These are phyloP conservation scores for Metschnikowia colocasiae DNA, from an alignment of 805 yeast species.

Conservation along the genomic window DNA sequence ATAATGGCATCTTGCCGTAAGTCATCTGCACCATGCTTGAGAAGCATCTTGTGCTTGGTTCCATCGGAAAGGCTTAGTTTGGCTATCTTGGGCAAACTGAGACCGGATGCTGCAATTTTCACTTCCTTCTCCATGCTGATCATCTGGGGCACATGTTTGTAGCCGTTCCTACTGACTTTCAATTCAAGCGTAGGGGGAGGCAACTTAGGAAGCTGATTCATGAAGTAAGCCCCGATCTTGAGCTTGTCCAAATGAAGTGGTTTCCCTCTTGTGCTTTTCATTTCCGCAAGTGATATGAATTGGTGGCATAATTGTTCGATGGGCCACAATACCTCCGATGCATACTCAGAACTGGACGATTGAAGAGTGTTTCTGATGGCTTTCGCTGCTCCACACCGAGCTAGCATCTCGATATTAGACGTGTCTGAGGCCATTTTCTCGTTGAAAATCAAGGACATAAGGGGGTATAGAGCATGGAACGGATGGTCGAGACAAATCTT, in stretches of 20 bases:
- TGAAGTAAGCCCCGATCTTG: slow-evolving; percentile 48
- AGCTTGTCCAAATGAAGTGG: slow-evolving; percentile 32
- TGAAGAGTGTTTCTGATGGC: slow-evolving; percentile 42
- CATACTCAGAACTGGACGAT: slow-evolving; percentile 22
- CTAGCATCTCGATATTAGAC: slow-evolving; percentile 38
- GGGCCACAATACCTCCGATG: slow-evolving; percentile 34
- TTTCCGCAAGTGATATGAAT: slow-evolving; percentile 49
- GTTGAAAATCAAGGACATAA: slow-evolving; percentile 55
- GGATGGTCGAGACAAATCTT: slow-evolving; percentile 59
- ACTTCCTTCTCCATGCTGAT: slow-evolving; percentile 43
- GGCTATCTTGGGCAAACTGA: slow-evolving; percentile 83
- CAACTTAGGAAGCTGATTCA: slow-evolving; percentile 42
- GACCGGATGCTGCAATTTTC: slow-evolving; percentile 71
- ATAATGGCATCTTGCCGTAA: slow-evolving; percentile 92
- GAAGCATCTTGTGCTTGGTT: slow-evolving; percentile 48
- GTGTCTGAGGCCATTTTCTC: slow-evolving; percentile 26
- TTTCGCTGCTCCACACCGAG: slow-evolving; percentile 47
- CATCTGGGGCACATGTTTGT: slow-evolving; percentile 48
- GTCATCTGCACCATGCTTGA: slow-evolving; percentile 89
- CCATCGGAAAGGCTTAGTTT: slow-evolving; percentile 59
- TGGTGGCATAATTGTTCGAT: slow-evolving; percentile 50
- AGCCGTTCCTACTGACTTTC: slow-evolving; percentile 41
- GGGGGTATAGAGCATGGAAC: slow-evolving; percentile 62
- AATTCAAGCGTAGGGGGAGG: slow-evolving; percentile 67
- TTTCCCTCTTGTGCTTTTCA: slow-evolving; percentile 36